These are phyloP conservation scores for Eucalyptus microcorys DNA, from an alignment of 345 rosid genomes.

Conservation along the genomic window DNA sequence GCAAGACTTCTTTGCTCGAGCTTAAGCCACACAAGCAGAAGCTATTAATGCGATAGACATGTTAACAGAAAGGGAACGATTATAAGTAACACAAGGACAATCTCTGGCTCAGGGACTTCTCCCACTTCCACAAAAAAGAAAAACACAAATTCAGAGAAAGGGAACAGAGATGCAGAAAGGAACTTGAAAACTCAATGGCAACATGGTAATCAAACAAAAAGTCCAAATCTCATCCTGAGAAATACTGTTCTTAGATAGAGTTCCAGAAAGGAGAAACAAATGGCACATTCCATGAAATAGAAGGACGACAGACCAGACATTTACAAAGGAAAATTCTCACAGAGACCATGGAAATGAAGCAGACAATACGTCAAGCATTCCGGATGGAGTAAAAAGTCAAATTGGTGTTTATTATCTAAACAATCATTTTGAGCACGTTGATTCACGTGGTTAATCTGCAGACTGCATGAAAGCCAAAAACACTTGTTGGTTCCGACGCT, in stretches of 20 bases:
- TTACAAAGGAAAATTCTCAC: not conserved
- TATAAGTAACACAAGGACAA: not conserved
- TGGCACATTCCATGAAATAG: not conserved
- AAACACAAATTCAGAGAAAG: not conserved
- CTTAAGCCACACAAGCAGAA: not conserved
- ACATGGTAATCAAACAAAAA: not conserved
- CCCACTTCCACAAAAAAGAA: not conserved
- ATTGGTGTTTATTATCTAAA: not conserved
- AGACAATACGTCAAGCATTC: not conserved
- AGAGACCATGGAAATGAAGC: not conserved
- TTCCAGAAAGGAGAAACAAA: not conserved
- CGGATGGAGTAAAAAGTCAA: not conserved
- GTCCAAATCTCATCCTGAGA: not conserved
- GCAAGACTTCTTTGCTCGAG: not conserved
- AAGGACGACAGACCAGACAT: not conserved
- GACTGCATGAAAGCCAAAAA: not conserved
- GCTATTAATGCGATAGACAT: not conserved
- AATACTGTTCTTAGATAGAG: not conserved
- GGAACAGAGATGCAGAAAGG: not conserved
- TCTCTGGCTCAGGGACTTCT: not conserved
- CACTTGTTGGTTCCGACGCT: not conserved
- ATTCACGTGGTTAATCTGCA: not conserved
- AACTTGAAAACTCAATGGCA: not conserved
- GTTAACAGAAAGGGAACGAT: not conserved
- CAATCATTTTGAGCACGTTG: not conserved